Evolutionary conservation across 208 protist genomes (phyloP), one percentile per base, ranked within the genome.

Genomic region (Borovskyia barvae): DNA sequence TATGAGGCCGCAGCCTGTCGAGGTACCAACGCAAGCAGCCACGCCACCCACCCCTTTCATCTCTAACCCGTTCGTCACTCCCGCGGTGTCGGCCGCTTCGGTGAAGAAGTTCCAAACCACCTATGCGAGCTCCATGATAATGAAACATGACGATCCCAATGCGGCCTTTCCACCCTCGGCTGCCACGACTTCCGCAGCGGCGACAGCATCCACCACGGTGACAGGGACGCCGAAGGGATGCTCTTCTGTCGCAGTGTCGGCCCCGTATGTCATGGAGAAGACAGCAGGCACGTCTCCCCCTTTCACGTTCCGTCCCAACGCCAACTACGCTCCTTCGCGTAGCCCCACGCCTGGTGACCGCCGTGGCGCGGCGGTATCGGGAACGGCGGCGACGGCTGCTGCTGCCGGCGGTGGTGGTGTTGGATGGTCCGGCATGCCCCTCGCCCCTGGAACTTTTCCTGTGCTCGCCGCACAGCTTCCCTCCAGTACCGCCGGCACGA

Each of bases 281-380:
- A 39, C 61, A 5, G 52, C 67, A 0, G 71, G 64, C 41, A 72
- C 63, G n/a, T 80, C 77, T 5, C 77, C 77, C 33, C 68, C 77
- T 24, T 84, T 84, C 42, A 80, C 58, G 0, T 84, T 84, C 47
- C 71, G 55, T 7, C 45, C 58, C 14, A 63, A 63, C 26, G 33
- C 52, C 5, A 50, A 55, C 47, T 50, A 50, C 54, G 41, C 8
- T 25, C 47, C 54, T 0, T 32, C 6, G 5, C 17, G 37, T 20
- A n/a, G n/a, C n/a, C n/a, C n/a, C n/a, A n/a, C n/a, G n/a, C n/a
- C n/a, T n/a, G n/a, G n/a, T n/a, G n/a, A n/a, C n/a, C n/a, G n/a
- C n/a, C n/a, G n/a, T n/a, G n/a, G n/a, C n/a, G n/a, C n/a, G n/a
- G n/a, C n/a, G n/a, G n/a, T n/a, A n/a, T n/a, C n/a, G n/a, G n/a